Base-by-base conservation (phyloP, 163 green algal species). In the Smithsoniella earleae region DNA sequence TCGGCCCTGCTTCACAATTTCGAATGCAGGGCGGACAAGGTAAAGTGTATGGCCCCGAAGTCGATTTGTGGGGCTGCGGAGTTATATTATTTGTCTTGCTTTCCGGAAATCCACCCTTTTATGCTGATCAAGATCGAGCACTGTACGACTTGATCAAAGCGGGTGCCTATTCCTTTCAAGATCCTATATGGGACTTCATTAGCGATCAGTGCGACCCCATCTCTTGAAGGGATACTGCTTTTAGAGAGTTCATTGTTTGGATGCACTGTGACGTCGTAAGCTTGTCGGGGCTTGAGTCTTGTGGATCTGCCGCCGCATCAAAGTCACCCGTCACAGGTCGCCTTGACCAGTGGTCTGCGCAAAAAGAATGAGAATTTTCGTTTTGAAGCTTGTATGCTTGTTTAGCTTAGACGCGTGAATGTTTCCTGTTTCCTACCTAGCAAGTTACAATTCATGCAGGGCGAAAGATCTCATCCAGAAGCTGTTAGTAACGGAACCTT, bases 1-100 rank as follows among this genome's bases (percentile, higher is more conserved):
- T 49, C 13, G 10, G 10, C 40, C 40, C 40, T 13, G 13, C 10
- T 13, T 22, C 40, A 13, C 10, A 49, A 13, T 13, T 49, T 10
- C 40, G 40, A 18, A 38, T 69, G 58, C 58, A 69, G 58, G 58
- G 58, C 8, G 58, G 58, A 18, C 31, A 16, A 34, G 58, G 34
- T 13, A 34, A 43, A 6, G 69, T 18, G 16, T 96, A 96, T 78
- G 79, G 80, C 66, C 62, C 76, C 10, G 84, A 89, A 65, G 86
- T 86, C 2, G 92, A 96, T 79, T 83, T 97, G 31, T 96, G 92
- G 92, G 87, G 73, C 58, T 88, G 82, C 64, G 92, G 92, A 3
- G 89, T 98, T 13, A 96, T 98, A 62, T 79, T 97, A 52, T 98
- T 97, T 88, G 96, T 97, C 80, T 81, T 98, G 65, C 83, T 98